phyloP scores from a whole-genome alignment of 1,139 yeast species.

The Hyphopichia wangnamkhiaoensis region DNA sequence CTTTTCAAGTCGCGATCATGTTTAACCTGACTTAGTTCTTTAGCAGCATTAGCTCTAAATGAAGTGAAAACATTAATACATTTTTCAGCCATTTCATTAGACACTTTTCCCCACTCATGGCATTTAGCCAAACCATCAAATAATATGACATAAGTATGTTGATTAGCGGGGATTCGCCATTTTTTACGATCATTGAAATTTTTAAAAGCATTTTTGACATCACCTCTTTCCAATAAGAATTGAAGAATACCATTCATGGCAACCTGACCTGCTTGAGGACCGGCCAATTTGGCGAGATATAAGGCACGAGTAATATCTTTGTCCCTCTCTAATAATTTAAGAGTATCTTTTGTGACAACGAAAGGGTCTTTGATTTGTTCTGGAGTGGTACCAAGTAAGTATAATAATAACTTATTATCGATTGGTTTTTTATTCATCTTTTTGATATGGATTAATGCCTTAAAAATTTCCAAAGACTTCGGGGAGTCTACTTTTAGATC shows the following conservation, averaged over 20 bases:
- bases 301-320: constrained; percentile 53
- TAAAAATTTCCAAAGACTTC: constrained; percentile 27
- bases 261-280: constrained; percentile 47
- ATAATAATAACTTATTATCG: constrained; percentile 48
- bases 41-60: constrained; percentile 7
- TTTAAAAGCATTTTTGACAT: constrained; percentile 47
- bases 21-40: not conserved
- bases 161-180: constrained; percentile 57
- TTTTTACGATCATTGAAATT: constrained; percentile 56
- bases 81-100: constrained; percentile 20
- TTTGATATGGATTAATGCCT: constrained; percentile 28
- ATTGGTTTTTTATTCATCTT: constrained; percentile 24
- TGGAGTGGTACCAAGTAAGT: constrained; percentile 58
- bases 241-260: constrained; percentile 62
- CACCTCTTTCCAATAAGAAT: constrained; percentile 44
- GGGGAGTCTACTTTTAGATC: constrained; percentile 26
- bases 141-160: constrained; percentile 55
- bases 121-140: constrained; percentile 57
- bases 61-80: constrained; percentile 26
- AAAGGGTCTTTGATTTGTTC: constrained; percentile 57
- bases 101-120: constrained; percentile 35
- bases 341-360: constrained; percentile 53
- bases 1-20: not conserved
- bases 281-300: constrained; percentile 51
- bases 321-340: constrained; percentile 49